phyloP scores from a whole-genome alignment of 2,329 filamentous ascomycete species.

The Lecanosticta acicola region DNA sequence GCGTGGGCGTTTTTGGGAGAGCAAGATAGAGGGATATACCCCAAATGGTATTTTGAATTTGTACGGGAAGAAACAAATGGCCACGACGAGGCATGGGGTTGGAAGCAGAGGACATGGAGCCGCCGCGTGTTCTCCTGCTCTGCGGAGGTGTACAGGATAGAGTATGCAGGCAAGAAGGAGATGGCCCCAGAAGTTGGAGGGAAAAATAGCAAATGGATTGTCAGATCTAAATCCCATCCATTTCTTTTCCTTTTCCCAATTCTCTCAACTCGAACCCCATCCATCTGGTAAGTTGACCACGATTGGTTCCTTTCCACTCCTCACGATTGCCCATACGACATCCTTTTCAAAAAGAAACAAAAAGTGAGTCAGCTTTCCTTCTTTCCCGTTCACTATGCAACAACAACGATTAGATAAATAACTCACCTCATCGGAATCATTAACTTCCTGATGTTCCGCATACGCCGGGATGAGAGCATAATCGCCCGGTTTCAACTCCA shows the following conservation, averaged over 20 bases:
- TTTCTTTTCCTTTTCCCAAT: background rate
- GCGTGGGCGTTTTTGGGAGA: background rate
- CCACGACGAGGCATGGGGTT: no score
- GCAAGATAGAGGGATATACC: no score
- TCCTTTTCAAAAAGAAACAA: slow-evolving; percentile 32
- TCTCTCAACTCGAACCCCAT: slow-evolving; percentile 13
- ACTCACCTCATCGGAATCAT: slow-evolving; percentile 51
- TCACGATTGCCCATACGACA: slow-evolving; percentile 60
- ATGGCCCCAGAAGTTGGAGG: no score
- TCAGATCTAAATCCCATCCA: background rate
- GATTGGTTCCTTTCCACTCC: slow-evolving; percentile 29
- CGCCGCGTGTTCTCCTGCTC: no score
- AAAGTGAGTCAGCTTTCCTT: slow-evolving; percentile 23
- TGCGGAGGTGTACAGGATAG: no score
- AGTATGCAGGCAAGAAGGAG: no score
- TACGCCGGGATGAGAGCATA: slow-evolving; percentile 66
- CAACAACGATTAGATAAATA: no score
- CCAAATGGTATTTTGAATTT: no score
- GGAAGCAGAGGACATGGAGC: no score
- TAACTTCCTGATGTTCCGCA: slow-evolving; percentile 65
- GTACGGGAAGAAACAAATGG: no score
- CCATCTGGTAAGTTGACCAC: slow-evolving; percentile 17
- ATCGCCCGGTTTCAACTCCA: slow-evolving; percentile 57
- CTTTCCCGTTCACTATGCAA: no score
- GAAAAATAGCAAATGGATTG: no score